These are phyloP conservation scores for Musa troglodytarum DNA, from an alignment of 176 grass and related monocot species.

Conservation along the genomic window DNA sequence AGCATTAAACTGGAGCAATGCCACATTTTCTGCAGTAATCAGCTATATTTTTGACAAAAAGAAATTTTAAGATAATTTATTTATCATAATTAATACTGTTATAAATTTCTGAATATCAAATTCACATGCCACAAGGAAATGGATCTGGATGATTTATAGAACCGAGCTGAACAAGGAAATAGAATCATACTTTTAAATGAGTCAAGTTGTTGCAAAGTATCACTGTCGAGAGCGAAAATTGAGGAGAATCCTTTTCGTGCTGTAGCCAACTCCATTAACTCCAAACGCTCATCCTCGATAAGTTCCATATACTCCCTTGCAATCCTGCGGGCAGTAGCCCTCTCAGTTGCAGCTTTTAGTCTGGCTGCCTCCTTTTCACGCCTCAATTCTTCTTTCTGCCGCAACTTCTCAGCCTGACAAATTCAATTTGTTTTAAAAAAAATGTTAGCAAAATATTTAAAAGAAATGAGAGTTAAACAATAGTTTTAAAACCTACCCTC, in stretches of 20 bases:
- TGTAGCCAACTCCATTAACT: slow-evolving; percentile 85
- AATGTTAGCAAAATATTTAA: background rate
- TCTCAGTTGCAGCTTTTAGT: slow-evolving; percentile 88
- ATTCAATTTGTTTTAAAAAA: background rate
- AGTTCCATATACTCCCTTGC: slow-evolving; percentile 83
- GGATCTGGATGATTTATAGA: no score
- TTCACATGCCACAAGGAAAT: background rate
- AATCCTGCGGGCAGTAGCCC: slow-evolving; percentile 81
- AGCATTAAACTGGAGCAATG: background rate
- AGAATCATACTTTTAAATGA: slow-evolving; percentile 72
- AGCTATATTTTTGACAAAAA: no score
- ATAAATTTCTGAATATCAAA: background rate
- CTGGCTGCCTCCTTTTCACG: slow-evolving; percentile 80
- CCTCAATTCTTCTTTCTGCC: slow-evolving; percentile 78
- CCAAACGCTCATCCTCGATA: slow-evolving; percentile 93
- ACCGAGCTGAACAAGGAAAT: background rate
- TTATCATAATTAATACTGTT: background rate
- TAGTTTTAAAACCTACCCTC: slow-evolving; percentile 40
- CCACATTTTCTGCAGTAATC: background rate
- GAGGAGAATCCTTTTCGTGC: slow-evolving; percentile 69
- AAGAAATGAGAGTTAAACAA: background rate
- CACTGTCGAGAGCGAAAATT: slow-evolving; percentile 75
- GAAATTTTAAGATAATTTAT: background rate
- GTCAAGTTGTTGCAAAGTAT: slow-evolving; percentile 76
- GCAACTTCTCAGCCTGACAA: slow-evolving; percentile 68